Conservation (phyloP, 352 stramenopile genomes). For the Phytophthora pinifolia region DNA sequence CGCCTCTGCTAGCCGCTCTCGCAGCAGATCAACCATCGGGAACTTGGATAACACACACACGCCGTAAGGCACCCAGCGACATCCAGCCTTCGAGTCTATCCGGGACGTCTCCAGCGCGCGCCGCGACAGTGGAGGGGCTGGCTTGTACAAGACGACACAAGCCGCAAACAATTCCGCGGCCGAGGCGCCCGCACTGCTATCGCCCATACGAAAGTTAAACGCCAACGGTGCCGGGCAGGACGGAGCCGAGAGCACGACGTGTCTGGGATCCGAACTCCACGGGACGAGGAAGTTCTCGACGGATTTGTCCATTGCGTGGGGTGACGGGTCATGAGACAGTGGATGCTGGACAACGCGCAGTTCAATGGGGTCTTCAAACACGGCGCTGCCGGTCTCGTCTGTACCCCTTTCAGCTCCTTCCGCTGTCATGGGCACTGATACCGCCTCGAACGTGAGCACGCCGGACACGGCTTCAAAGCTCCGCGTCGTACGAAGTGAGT, state of each 20-base stretch:
- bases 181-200: conserved; percentile 56
- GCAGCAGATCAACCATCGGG: conserved; percentile 76
- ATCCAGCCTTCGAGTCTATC: conserved; percentile 42
- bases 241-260: conserved; percentile 43
- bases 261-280: conserved; percentile 47
- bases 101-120: conserved; percentile 60
- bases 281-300: conserved; percentile 73
- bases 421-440: conserved; percentile 22
- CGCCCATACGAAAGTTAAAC: conserved; percentile 81
- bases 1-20: conserved; percentile 73
- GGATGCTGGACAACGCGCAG: conserved; percentile 53
- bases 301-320: conserved; percentile 57
- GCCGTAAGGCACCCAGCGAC: conserved; percentile 78
- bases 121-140: conserved; percentile 55
- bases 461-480: conserved; percentile 78
- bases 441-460: conserved; percentile 78
- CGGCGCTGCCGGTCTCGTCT: conserved; percentile 10
- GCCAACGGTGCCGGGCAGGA: conserved; percentile 58
- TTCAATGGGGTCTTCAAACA: conserved; percentile 43
- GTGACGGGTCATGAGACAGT: conserved; percentile 48
- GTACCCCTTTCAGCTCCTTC: conserved; percentile 17
- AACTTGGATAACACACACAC: conserved; percentile 86
- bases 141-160: conserved; percentile 82
- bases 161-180: conserved; percentile 74
- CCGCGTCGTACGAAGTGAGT: conserved; percentile 59